Evolutionary conservation across 2,329 filamentous ascomycete species (phyloP), one percentile per base, ranked within the genome.

Genomic region (Colletotrichum australisinense): DNA sequence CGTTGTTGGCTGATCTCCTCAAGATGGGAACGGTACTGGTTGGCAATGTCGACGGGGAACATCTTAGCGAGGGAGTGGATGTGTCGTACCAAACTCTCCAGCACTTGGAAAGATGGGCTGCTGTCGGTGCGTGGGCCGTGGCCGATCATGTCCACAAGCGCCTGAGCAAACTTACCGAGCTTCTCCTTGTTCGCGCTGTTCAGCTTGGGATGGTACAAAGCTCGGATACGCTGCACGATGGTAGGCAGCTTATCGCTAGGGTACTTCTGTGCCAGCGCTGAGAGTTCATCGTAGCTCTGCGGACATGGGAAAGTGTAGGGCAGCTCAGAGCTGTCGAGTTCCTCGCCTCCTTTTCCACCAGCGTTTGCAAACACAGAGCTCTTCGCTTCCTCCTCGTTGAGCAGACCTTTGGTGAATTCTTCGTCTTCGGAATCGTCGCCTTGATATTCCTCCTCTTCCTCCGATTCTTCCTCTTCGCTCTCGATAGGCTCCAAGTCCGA

Each of bases 1-100:
- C 90, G 85, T 38, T 81, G 78, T 38, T 83, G 76, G 63, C 84
- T 82, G 55, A 92, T 87, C n/a, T 88, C 85, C 66, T 86, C 83
- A 26, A 99, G 87, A 75, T 94, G 92, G n/a, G 88, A 83, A 28
- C 95, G 91, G 82, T 98, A 98, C 11, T 91, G 92, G 73, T 89
- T 91, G 28, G 93, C 92, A 68, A 98, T 94, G 69, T 93, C 92
- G 49, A 94, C 86, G 0, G 96, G 92, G 78, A 95, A 97, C 63
- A 91, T 93, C 80, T 98, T 96, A 4, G 95, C 93, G 67, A 99
- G 87, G 2, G 96, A 98, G 83, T 99, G 97, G 28, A 98, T 88
- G 82, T 99, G 97, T 60, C 97, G 93, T 72, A 96, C 92, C 16
- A 98, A 83, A 65, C 89, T 93, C 82, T 99, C 97, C 19, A 97